Percentiles rank a stretch among this genome's conserved stretches.
These are phyloP conservation scores for Sicyos baderoa DNA, from an alignment of 306 rosid species.

Conservation along the genomic window DNA sequence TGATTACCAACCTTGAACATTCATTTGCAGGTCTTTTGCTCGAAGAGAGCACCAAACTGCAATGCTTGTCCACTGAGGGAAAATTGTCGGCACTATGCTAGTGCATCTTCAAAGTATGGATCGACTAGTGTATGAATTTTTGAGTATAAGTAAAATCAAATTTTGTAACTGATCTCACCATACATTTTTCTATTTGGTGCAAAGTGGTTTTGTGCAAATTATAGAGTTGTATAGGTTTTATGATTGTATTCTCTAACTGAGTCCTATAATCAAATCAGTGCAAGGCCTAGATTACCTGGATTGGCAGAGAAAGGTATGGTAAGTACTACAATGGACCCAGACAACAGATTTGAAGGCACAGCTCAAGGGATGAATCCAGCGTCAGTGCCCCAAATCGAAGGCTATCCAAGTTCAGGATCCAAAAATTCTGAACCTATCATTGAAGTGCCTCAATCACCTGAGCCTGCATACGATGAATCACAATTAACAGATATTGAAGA, in stretches of 20 bases:
- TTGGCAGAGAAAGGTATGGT: neutral
- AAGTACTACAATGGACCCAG: neutral
- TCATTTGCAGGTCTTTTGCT: constrained; percentile 50
- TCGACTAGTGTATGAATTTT: neutral
- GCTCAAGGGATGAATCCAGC: neutral
- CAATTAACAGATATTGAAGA: constrained; percentile 32
- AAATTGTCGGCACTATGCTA: constrained; percentile 44
- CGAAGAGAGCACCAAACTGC: constrained; percentile 53
- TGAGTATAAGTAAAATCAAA: neutral
- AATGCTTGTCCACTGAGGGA: constrained; percentile 52
- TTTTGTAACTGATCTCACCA: neutral
- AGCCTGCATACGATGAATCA: neutral
- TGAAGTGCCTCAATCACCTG: constrained; percentile 35
- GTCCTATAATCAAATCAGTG: constrained; percentile 26
- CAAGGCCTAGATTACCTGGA: constrained; percentile 34
- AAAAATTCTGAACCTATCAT: constrained; percentile 38
- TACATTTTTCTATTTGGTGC: neutral
- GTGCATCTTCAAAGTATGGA: constrained; percentile 44
- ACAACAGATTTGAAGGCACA: neutral
- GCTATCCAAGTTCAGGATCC: neutral
- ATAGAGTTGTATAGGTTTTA: neutral
- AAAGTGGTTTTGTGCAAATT: neutral
- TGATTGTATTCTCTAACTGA: neutral
- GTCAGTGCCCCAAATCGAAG: neutral
- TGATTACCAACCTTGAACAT: neutral